phyloP scores from a whole-genome alignment of 108 stramenopile genomes.

The Nitzschia sp. region DNA sequence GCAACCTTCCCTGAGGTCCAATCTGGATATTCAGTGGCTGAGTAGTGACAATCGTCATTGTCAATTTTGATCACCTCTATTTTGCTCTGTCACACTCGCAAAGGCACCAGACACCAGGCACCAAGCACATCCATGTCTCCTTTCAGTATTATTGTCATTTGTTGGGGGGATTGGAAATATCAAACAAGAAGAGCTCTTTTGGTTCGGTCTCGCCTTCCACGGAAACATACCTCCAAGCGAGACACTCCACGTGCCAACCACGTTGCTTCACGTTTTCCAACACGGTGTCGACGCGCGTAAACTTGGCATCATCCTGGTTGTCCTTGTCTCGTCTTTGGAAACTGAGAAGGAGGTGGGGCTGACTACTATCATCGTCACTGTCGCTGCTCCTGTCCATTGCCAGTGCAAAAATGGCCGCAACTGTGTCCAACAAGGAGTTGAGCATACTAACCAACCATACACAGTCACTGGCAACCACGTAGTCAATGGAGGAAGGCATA shows the following conservation, averaged over 20 bases:
- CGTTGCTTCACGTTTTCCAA: slow-evolving; percentile 39
- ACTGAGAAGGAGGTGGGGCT: slow-evolving; percentile 50
- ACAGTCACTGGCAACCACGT: slow-evolving; percentile 66
- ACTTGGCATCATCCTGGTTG: slow-evolving; percentile 19
- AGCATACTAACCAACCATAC: slow-evolving; percentile 66
- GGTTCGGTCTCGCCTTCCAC: no score
- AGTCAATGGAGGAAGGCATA: slow-evolving; percentile 35
- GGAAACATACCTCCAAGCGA: slow-evolving; percentile 42
- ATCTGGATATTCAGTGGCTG: no score
- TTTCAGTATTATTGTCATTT: no score
- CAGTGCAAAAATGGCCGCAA: slow-evolving; percentile 41
- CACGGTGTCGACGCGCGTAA: slow-evolving; percentile 59
- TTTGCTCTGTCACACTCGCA: no score
- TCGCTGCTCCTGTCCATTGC: slow-evolving; percentile 4
- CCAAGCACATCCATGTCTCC: no score
- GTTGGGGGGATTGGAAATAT: no score
- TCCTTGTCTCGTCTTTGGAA: slow-evolving; percentile 59
- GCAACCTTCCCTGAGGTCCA: no score
- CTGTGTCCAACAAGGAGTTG: slow-evolving; percentile 58
- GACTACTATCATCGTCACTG: neutral
- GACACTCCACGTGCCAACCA: slow-evolving; percentile 60
- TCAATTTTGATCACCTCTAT: no score
- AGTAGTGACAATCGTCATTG: no score
- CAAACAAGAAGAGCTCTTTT: no score
- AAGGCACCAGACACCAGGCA: no score